These are phyloP conservation scores for Pseudogymnoascus sp. DNA, from an alignment of 2,329 filamentous ascomycete genomes.

Conservation along the genomic window DNA sequence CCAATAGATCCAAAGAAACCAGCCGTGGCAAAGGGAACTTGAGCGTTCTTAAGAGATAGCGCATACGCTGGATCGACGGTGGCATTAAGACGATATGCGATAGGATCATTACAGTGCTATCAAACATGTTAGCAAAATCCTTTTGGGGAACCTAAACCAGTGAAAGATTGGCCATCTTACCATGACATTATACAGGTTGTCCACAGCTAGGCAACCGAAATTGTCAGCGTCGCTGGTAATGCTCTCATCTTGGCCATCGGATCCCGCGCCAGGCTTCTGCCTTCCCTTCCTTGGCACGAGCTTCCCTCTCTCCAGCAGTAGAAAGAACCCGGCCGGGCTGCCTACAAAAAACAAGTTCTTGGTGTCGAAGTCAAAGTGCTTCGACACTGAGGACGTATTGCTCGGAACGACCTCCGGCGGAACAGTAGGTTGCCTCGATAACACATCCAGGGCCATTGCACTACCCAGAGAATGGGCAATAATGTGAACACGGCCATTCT, in stretches of 20 bases:
- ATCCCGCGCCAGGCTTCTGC: constrained; percentile 66
- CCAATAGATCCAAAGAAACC: constrained; percentile 60
- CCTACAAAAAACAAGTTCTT: constrained; percentile 83
- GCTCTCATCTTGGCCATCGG: constrained; percentile 42
- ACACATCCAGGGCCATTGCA: constrained; percentile 86
- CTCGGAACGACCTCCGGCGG: constrained; percentile 46
- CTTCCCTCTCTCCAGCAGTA: constrained; percentile 67
- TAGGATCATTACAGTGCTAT: constrained; percentile 55
- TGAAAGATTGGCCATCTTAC: background rate
- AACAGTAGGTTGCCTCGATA: constrained; percentile 78
- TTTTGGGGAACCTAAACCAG: constrained; percentile 24
- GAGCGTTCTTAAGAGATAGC: constrained; percentile 65
- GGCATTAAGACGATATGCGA: constrained; percentile 87
- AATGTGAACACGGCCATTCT: constrained; percentile 78
- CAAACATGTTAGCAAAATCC: constrained; percentile 16
- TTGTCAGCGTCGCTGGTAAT: constrained; percentile 72
- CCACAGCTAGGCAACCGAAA: constrained; percentile 86
- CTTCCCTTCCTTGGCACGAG: constrained; percentile 71
- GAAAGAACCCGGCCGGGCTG: constrained; percentile 86
- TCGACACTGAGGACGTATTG: constrained; percentile 37
- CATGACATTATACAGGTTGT: constrained; percentile 95
- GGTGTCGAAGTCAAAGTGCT: constrained; percentile 84
- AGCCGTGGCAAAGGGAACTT: constrained; percentile 66
- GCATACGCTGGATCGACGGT: constrained; percentile 79
- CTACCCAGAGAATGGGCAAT: constrained; percentile 91